Conservation (phyloP, 2,329 filamentous ascomycete species). For the Pseudonectria buxi region DNA sequence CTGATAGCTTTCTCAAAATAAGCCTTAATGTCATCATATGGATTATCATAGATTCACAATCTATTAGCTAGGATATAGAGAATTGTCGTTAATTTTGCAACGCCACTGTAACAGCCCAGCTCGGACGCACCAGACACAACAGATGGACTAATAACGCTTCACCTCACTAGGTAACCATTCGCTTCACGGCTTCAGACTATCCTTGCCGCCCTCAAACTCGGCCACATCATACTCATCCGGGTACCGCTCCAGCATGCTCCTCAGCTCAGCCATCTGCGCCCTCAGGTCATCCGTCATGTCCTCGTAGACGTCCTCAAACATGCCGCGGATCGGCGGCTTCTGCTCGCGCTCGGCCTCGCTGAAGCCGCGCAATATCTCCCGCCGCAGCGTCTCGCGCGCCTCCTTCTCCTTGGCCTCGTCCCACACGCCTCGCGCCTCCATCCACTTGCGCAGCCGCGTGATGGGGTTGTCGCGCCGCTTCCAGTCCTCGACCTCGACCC, state of each 20-base stretch:
- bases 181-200: slow-evolving; percentile 47
- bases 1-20: too few relatives aligned
- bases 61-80: too few relatives aligned
- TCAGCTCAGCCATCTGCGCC: slow-evolving; percentile 66
- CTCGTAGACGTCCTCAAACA: slow-evolving; percentile 90
- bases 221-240: slow-evolving; percentile 85
- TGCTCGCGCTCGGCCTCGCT: slow-evolving; percentile 74
- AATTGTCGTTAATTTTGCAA: too few relatives aligned
- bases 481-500: slow-evolving; percentile 93
- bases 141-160: too few relatives aligned
- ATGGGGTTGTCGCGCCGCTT: slow-evolving; percentile 86
- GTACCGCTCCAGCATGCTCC: slow-evolving; percentile 73
- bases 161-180: too few relatives aligned
- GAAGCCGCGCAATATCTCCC: slow-evolving; percentile 78
- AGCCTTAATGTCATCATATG: too few relatives aligned
- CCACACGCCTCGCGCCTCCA: slow-evolving; percentile 80
- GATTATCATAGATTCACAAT: too few relatives aligned
- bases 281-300: slow-evolving; percentile 72
- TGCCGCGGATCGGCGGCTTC: slow-evolving; percentile 62
- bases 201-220: slow-evolving; percentile 67
- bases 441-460: slow-evolving; percentile 78
- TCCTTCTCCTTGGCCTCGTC: slow-evolving; percentile 75
- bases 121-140: too few relatives aligned
- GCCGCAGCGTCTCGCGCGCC: slow-evolving; percentile 57
- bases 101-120: too few relatives aligned